These are phyloP conservation scores for Fusarium multiceps DNA, from an alignment of 2,329 filamentous ascomycete species.

Conservation along the genomic window DNA sequence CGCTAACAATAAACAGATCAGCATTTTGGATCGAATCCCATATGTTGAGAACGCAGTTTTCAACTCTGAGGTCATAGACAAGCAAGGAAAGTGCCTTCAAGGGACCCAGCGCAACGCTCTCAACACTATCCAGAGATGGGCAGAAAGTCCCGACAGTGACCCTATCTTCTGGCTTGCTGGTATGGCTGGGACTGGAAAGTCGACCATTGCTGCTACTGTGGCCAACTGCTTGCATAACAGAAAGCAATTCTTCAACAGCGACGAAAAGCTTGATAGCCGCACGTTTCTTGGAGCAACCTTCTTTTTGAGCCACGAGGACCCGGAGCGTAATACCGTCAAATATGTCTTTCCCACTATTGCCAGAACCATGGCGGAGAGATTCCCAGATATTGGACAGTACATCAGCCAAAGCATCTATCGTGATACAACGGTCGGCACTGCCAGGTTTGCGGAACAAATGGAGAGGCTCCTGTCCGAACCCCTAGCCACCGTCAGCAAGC, in stretches of 20 bases:
- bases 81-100: background rate
- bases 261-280: too few relatives aligned
- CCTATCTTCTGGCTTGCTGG: background rate
- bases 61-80: background rate
- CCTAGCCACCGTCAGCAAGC: too few relatives aligned
- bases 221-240: background rate
- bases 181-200: background rate
- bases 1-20: too few relatives aligned
- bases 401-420: too few relatives aligned
- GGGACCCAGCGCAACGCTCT: background rate
- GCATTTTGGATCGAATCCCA: too few relatives aligned
- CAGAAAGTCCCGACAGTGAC: background rate
- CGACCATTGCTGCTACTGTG: background rate
- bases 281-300: background rate
- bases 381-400: too few relatives aligned
- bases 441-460: too few relatives aligned
- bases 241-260: background rate
- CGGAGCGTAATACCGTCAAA: background rate
- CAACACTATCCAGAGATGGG: background rate
- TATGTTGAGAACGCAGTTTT: too few relatives aligned
- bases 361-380: background rate
- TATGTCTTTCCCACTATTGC: background rate
- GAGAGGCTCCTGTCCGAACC: fast-evolving
- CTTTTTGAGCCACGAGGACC: background rate
- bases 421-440: too few relatives aligned